These are phyloP conservation scores for Lepiota venenata DNA, from an alignment of 768 basidiomycete species.

Conservation along the genomic window DNA sequence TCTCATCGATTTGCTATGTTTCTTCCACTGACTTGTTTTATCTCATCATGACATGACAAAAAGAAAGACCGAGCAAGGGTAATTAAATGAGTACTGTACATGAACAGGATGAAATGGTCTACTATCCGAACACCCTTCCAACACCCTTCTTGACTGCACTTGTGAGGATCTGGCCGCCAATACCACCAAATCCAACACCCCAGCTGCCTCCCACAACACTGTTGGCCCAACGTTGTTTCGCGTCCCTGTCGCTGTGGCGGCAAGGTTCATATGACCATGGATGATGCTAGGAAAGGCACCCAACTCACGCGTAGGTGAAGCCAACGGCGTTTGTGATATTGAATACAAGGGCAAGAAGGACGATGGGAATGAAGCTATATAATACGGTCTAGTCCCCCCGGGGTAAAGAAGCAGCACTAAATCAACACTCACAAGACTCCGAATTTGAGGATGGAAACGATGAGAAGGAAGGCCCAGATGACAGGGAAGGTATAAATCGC, in stretches of 20 bases:
- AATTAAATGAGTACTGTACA: neutral
- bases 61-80: neutral
- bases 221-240: conserved; percentile 89
- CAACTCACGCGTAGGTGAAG: conserved; percentile 87
- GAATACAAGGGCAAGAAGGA: conserved; percentile 91
- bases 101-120: neutral
- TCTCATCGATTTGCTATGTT: neutral
- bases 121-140: conserved; percentile 67
- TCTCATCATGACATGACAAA: neutral
- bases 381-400: neutral
- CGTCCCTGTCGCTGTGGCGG: conserved; percentile 73
- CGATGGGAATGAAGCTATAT: conserved; percentile 88
- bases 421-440: conserved; percentile 68
- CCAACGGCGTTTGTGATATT: conserved; percentile 95
- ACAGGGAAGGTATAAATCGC: conserved; percentile 88
- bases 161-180: conserved; percentile 82
- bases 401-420: conserved; percentile 3
- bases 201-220: conserved; percentile 66
- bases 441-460: conserved; percentile 88
- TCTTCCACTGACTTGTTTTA: neutral
- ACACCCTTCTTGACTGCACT: conserved; percentile 82
- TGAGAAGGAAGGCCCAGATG: conserved; percentile 82
- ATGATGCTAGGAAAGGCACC: neutral
- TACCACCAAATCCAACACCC: conserved; percentile 70
- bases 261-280: neutral